A percentile compares a stretch with the other conserved stretches of the same genome.
Evolutionary conservation across 2,329 filamentous ascomycete genomes (phyloP).

Genomic region (Phaeomoniella chlamydospora): DNA sequence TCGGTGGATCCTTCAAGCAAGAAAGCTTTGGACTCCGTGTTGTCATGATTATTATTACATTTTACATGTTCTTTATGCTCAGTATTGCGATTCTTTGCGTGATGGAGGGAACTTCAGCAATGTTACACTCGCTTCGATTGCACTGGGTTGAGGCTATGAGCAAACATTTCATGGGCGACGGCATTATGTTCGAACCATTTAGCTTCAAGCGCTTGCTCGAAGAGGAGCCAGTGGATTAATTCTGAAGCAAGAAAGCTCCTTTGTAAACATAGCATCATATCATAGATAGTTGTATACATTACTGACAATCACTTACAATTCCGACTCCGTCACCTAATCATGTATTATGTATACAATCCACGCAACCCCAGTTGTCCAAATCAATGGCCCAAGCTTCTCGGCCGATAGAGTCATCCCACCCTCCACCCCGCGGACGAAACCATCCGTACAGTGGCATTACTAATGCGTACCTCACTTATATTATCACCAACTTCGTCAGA

Average conservation of each 20-base stretch:
- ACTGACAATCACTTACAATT: too few species aligned
- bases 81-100: constrained; percentile 69
- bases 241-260: too few species aligned
- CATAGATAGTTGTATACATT: background rate
- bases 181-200: constrained; percentile 76
- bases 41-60: constrained; percentile 66
- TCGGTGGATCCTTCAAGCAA: constrained; percentile 58
- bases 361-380: too few species aligned
- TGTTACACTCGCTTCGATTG: constrained; percentile 81
- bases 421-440: too few species aligned
- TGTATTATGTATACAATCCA: too few species aligned
- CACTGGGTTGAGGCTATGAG: constrained; percentile 98
- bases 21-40: constrained; percentile 52
- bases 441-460: too few species aligned
- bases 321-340: too few species aligned
- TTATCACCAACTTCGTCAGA: too few species aligned
- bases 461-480: too few species aligned
- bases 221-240: constrained; percentile 48
- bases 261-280: background rate
- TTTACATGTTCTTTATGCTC: constrained; percentile 82
- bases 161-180: constrained; percentile 89
- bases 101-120: constrained; percentile 93
- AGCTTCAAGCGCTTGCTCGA: constrained; percentile 75
- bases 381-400: too few species aligned
- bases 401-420: too few species aligned